phyloP scores from a whole-genome alignment of 2,329 filamentous ascomycete genomes.

The Aureobasidium sp. region DNA sequence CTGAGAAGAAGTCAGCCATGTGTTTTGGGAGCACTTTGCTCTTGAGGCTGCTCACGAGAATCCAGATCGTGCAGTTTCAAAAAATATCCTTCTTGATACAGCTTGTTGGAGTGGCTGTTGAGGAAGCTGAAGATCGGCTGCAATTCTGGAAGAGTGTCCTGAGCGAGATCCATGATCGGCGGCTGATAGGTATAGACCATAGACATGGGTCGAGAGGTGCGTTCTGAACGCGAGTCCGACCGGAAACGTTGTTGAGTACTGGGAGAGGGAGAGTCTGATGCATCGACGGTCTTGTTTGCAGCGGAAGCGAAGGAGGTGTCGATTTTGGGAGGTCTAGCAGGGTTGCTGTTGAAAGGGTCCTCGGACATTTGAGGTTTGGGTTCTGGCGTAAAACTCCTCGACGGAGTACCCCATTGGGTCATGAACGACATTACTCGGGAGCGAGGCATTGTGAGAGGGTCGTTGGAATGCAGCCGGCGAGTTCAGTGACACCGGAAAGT shows the following conservation, averaged over 20 bases:
- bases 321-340: constrained; percentile 15
- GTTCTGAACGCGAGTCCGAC: constrained; percentile 32
- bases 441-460: constrained; percentile 26
- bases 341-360: constrained; percentile 17
- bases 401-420: constrained; percentile 60
- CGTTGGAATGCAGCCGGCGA: neutral
- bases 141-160: constrained; percentile 85
- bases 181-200: constrained; percentile 83
- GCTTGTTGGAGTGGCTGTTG: constrained; percentile 90
- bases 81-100: constrained; percentile 98
- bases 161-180: constrained; percentile 74
- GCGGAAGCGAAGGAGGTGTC: constrained; percentile 15
- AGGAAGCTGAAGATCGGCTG: constrained; percentile 90
- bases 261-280: constrained; percentile 21
- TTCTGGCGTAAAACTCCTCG: constrained; percentile 32
- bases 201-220: constrained; percentile 62
- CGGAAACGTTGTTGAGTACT: constrained; percentile 33
- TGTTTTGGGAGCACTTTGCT: neutral
- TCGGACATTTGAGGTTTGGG: neutral
- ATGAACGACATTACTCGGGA: constrained; percentile 76
- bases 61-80: constrained; percentile 94
- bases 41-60: constrained; percentile 56
- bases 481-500: constrained; percentile 7
- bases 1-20: constrained; percentile 40
- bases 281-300: constrained; percentile 1